Base-by-base conservation (phyloP, 129 eudicot species). In the Erigeron canadensis region DNA sequence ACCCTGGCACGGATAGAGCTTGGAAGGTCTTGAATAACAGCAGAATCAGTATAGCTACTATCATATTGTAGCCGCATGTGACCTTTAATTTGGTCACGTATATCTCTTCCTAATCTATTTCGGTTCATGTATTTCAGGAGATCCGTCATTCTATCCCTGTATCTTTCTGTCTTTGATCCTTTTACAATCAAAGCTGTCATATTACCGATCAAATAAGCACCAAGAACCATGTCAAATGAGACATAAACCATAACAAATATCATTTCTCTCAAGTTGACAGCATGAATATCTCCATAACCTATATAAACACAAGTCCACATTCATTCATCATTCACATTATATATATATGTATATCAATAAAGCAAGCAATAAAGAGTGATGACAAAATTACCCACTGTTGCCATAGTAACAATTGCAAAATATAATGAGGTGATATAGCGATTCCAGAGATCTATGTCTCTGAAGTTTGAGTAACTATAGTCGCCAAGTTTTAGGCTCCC, bases 261-360 rank as follows among this genome's bases (percentile, higher is more conserved):
- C 98, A 94, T 94, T 74, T 94, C 98, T 54, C 96, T 85, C 80
- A 89, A 38, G 80, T 94, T 94, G 42, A 89, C 98, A 4, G 98
- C 96, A 82, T 94, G 98, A 48, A 94, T 86, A 72, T 94, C 97
- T 65, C 98, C 98, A 76, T 94, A 89, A 78, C 98, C 98, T 92
- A 88, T 58, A 79, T 17, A 45, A 77, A 6, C 54, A 63, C 70
- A 45, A 19, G 34, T 28, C 18, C 55, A 63, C 42, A 48, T 54
- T 60, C 19, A 63, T 19, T 61, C 10, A 55, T 5, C 11, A 18
- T 55, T 18, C 13, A n/a, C 37, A 55, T 55, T 46, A 3, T 8
- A 8, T 7, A 8, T 7, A 16, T 55, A 9, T 47, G 12, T 47
- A 11, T 47, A 11, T 10, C 22, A 21, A 7, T 8, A 55, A 11